Evolutionary conservation across 345 rosid genomes (phyloP), one percentile per base, ranked within the genome.

Genomic region (Pistacia integerrima): DNA sequence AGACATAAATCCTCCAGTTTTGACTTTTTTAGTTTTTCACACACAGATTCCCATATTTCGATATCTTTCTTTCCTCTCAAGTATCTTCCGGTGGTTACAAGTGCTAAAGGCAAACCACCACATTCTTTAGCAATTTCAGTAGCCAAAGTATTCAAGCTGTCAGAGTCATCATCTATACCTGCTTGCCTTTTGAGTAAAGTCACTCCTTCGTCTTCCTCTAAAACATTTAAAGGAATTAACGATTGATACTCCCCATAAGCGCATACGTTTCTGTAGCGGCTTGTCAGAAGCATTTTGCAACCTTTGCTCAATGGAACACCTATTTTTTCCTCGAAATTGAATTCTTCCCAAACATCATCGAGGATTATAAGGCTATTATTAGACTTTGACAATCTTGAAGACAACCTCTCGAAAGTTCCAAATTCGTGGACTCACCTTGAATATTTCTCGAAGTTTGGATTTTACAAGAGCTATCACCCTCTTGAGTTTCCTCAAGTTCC

Each of bases 241-340:
- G 3, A 48, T 8, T 58, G 38, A 46, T 44, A 5, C 5, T 11
- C 62, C 79, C 71, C 71, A 8, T 12, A 30, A 16, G 2, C 0
- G 0, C 54, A 64, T 12, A 77, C 25, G 3, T 74, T 20, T 0
- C 3, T 4, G 1, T 1, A 18, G 3, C 79, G 70, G 0, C 79
- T 61, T 0, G 76, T 74, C 11, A 82, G 11, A 12, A 82, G 61
- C 11, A 82, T 41, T 56, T 72, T 66, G 44, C 63, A 66, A 7
- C 33, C 57, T 1, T n/a, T 60, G 33, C 28, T 30, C 33, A 30
- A 30, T 30, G 33, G 33, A 1, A 30, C 3, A 30, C 33, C 33
- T 30, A 30, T 30, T 30, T 30, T 30, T 30, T 30, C 3, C 3
- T 30, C 3, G 33, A 30, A 30, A 30, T 30, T 0, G 33, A 30